Evolutionary conservation across 495 filamentous ascomycete species (phyloP).

Genomic region (Achaetomiella virescens): DNA sequence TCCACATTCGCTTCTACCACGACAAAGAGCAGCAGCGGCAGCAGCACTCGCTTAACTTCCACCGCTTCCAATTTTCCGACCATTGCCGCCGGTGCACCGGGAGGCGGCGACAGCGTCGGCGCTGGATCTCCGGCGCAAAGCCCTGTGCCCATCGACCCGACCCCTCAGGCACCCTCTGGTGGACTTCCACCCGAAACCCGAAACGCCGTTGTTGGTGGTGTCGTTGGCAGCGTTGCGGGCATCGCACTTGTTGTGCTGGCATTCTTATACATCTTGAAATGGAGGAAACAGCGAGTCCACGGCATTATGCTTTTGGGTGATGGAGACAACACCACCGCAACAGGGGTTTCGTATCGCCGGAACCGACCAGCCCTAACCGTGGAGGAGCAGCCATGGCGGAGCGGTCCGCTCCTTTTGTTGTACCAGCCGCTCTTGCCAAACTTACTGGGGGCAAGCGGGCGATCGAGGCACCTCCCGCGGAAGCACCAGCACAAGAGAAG

Average conservation of each 20-base stretch:
- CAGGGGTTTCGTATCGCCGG: conserved; percentile 2
- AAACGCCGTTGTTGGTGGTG: conserved; percentile 53
- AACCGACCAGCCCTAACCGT: conserved; percentile 12
- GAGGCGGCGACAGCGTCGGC: conserved; percentile 1
- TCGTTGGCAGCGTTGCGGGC: conserved; percentile 61
- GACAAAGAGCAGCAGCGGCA: conserved; percentile 14
- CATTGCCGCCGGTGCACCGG: conserved; percentile 8
- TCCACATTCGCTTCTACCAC: conserved; percentile 21
- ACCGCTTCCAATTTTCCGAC: conserved; percentile 6
- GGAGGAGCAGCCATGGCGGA: conserved; percentile 38
- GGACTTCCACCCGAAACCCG: conserved; percentile 27
- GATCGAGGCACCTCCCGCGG: conserved; percentile 40
- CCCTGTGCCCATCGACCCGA: conserved; percentile 1
- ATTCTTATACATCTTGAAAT: conserved; percentile 50
- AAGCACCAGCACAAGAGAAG: conserved; percentile 35
- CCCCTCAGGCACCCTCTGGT: conserved; percentile 8
- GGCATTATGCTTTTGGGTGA: conserved; percentile 29
- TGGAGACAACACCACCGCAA: conserved; percentile 16
- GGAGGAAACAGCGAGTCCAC: conserved; percentile 43
- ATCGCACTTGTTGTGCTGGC: conserved; percentile 52
- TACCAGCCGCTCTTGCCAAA: conserved; percentile 50
- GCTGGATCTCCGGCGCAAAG: background rate
- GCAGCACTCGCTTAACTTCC: conserved; percentile 13
- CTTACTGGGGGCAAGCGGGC: conserved; percentile 42
- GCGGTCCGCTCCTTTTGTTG: conserved; percentile 48